Evolutionary conservation across 2,329 filamentous ascomycete genomes (phyloP).

Genomic region (Botrytis paeoniae): DNA sequence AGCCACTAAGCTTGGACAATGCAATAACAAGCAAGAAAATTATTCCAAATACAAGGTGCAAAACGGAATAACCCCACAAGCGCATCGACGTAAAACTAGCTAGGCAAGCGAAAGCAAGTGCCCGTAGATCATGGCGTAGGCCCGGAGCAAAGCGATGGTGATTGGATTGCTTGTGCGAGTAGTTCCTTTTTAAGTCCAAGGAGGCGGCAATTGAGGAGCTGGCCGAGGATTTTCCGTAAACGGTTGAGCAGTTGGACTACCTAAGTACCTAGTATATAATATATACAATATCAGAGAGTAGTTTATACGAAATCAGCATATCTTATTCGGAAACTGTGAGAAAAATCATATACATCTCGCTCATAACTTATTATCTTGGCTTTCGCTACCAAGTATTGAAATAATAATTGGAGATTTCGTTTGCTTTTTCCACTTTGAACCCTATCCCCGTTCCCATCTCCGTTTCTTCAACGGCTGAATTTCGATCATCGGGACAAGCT

Average conservation of each 20-base stretch:
- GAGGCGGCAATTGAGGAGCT: constrained; percentile 5
- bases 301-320: background rate
- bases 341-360: background rate
- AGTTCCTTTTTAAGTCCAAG: background rate
- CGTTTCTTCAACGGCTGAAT: constrained; percentile 15
- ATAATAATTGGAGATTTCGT: background rate
- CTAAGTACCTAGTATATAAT: background rate
- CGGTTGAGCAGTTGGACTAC: background rate
- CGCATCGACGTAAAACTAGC: background rate
- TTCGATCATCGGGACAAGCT: background rate
- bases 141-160: background rate
- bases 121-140: constrained; percentile 15
- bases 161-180: constrained; percentile 10
- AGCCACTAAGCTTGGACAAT: constrained; percentile 10
- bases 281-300: background rate
- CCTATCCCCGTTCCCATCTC: background rate
- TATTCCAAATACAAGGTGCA: constrained; percentile 15
- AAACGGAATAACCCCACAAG: constrained; percentile 5
- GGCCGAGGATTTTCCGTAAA: constrained; percentile 4
- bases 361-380: background rate
- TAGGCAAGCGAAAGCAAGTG: constrained; percentile 7
- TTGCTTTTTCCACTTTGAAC: background rate
- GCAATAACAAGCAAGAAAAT: constrained; percentile 6
- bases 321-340: background rate
- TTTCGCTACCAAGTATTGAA: background rate